Evolutionary conservation across 2,329 filamentous ascomycete genomes (phyloP).

Genomic region (Colletotrichum sp.): DNA sequence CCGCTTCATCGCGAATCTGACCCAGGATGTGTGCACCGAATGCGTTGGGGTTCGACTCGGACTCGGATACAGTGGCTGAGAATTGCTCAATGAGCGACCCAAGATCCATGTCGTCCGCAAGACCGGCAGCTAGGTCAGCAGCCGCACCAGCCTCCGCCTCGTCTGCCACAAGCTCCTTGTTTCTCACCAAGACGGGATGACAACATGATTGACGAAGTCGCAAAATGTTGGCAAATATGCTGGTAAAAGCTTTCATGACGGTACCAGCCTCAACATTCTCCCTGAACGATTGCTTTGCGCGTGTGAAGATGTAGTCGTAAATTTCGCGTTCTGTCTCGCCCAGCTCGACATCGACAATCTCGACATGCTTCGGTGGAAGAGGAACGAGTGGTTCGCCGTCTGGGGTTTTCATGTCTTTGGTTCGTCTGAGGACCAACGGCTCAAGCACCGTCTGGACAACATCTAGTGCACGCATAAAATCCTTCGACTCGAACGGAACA

Average conservation of each 20-base stretch:
- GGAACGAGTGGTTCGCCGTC: constrained; percentile 77
- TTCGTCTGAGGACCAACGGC: constrained; percentile 91
- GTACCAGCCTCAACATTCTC: constrained; percentile 91
- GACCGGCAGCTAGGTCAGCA: constrained; percentile 78
- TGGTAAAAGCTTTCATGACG: constrained; percentile 93
- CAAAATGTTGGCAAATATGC: constrained; percentile 95
- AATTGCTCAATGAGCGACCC: constrained; percentile 86
- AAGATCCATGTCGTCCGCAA: constrained; percentile 96
- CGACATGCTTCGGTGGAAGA: constrained; percentile 78
- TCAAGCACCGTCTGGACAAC: constrained; percentile 97
- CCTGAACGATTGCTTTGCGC: constrained; percentile 83
- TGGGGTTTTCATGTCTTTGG: constrained; percentile 98
- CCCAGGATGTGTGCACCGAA: constrained; percentile 88
- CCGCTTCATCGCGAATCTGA: constrained; percentile 89
- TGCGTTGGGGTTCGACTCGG: constrained; percentile 64
- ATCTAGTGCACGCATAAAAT: constrained; percentile 91
- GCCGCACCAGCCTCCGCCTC: constrained; percentile 83
- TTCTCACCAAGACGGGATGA: constrained; percentile 87
- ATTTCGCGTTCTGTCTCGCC: constrained; percentile 86
- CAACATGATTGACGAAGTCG: constrained; percentile 93
- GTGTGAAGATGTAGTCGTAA: constrained; percentile 87
- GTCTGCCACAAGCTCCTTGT: constrained; percentile 82
- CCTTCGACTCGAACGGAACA: constrained; percentile 92
- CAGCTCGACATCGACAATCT: constrained; percentile 88
- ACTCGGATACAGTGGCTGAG: constrained; percentile 67